phyloP scores from a whole-genome alignment of 148 eudicot genomes.

The Vaccinium macrocarpon region DNA sequence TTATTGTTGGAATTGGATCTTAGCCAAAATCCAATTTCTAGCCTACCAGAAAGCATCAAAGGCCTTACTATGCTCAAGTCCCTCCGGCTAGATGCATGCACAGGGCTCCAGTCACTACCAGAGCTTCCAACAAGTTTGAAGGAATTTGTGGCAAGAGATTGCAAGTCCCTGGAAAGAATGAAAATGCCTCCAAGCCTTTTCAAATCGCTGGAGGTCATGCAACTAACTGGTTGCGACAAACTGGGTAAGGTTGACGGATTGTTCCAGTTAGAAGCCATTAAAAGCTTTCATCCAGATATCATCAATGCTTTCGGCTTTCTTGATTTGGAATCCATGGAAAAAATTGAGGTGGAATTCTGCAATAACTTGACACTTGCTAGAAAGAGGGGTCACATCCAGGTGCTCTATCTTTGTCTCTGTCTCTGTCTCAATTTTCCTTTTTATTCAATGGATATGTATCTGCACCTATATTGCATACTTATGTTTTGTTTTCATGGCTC shows the following conservation, averaged over 20 bases:
- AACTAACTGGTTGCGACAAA: constrained; percentile 10
- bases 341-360: constrained; percentile 6
- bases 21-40: constrained; percentile 9
- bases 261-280: constrained; percentile 15
- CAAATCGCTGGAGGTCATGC: background rate
- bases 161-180: constrained; percentile 14
- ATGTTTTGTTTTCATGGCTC: background rate
- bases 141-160: constrained; percentile 8
- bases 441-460: no score
- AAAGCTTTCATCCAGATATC: background rate
- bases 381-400: constrained; percentile 17
- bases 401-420: constrained; percentile 11
- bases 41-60: constrained; percentile 14
- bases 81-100: constrained; percentile 14
- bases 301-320: background rate
- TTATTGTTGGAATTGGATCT: constrained; percentile 13
- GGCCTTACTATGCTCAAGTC: constrained; percentile 9
- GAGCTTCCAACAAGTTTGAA: constrained; percentile 21
- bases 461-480: background rate
- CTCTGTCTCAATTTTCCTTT: background rate
- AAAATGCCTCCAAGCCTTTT: constrained; percentile 9
- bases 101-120: constrained; percentile 11
- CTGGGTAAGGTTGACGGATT: constrained; percentile 11
- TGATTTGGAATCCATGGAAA: constrained; percentile 5
- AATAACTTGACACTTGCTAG: constrained; percentile 7